phyloP scores from a whole-genome alignment of 2,329 filamentous ascomycete species.

The Capronia epimyces region DNA sequence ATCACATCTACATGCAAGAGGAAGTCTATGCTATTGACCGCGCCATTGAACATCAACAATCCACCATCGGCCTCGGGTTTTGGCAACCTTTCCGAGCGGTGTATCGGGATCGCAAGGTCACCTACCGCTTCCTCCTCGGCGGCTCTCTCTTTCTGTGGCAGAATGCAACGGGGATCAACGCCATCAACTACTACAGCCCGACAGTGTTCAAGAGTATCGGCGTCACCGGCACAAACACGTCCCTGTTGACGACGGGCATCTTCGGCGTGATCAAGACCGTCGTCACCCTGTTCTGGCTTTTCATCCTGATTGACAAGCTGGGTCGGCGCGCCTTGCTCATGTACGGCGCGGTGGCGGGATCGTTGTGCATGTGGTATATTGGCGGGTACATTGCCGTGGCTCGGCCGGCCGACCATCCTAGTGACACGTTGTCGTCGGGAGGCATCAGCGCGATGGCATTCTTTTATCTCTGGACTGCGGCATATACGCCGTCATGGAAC shows the following conservation, averaged over 20 bases:
- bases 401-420: constrained; percentile 34
- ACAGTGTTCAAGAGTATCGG: constrained; percentile 64
- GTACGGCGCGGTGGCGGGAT: constrained; percentile 58
- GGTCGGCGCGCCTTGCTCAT: constrained; percentile 61
- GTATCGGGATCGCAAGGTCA: constrained; percentile 52
- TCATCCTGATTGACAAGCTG: constrained; percentile 62
- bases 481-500: constrained; percentile 69
- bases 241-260: constrained; percentile 65
- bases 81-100: constrained; percentile 63
- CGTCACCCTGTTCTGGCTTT: constrained; percentile 63
- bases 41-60: constrained; percentile 60
- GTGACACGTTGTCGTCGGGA: constrained; percentile 38
- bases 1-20: constrained; percentile 62
- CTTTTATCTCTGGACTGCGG: constrained; percentile 68
- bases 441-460: constrained; percentile 59
- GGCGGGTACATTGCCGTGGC: constrained; percentile 54
- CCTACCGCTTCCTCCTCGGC: constrained; percentile 68
- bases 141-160: constrained; percentile 73
- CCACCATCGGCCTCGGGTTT: constrained; percentile 64
- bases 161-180: constrained; percentile 65
- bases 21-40: constrained; percentile 66
- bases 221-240: constrained; percentile 54
- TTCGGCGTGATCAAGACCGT: constrained; percentile 72
- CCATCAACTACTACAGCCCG: constrained; percentile 70
- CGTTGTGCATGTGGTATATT: constrained; percentile 60